phyloP scores from a whole-genome alignment of 371 early-diverging fungal species.

The Fennellomyces sp. region DNA sequence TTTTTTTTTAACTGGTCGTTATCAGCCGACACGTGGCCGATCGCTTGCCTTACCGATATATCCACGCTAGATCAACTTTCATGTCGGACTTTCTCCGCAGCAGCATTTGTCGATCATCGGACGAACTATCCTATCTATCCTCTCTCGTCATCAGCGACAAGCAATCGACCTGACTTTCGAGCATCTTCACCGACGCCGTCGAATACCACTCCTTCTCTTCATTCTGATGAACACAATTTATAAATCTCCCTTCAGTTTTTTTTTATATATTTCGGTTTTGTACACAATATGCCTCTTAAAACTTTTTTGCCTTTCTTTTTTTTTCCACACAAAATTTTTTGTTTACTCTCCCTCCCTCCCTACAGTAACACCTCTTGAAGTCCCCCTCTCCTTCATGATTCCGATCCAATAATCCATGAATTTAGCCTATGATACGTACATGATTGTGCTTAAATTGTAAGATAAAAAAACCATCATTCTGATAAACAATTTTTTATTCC shows the following conservation, averaged over 20 bases:
- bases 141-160: neutral
- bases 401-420: too few species aligned
- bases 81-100: constrained; percentile 18
- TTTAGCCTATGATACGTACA: too few species aligned
- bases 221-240: neutral
- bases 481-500: too few species aligned
- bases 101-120: constrained; percentile 8
- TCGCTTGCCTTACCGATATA: neutral
- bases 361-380: neutral
- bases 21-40: neutral
- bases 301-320: neutral
- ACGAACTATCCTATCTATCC: constrained; percentile 11
- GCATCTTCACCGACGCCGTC: neutral
- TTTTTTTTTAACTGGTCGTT: neutral
- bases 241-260: neutral
- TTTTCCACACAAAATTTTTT: neutral
- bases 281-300: neutral
- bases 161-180: neutral
- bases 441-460: too few species aligned
- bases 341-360: neutral
- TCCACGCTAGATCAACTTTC: constrained; percentile 15
- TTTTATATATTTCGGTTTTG: neutral
- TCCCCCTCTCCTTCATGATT: neutral
- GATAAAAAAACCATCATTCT: neutral
- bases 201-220: neutral